Evolutionary conservation across 257 asterid genomes (phyloP), one percentile per base, ranked within the genome.

Genomic region (Solanum microdontum): DNA sequence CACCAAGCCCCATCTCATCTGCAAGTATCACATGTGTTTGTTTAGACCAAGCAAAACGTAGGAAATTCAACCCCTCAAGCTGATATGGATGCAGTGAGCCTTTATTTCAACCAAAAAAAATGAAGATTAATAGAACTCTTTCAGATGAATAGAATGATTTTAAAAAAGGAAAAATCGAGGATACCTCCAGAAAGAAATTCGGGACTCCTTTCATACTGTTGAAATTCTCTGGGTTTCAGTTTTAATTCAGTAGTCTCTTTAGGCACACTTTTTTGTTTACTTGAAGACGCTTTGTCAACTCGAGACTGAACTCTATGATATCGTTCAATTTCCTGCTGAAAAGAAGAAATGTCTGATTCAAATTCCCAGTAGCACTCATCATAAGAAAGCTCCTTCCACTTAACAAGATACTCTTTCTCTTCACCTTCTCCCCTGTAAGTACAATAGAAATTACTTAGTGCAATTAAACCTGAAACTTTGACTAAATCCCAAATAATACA

Each of bases 1-100:
- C 93, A 97, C 99, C 99, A 89, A 97, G 99, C 64, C 99, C 99
- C 99, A 97, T 97, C 92, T 97, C 99, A 93, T 97, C 99, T 15
- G 99, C 99, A 88, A 97, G 98, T 91, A 97, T 95, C 83, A 95
- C 98, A 89, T 97, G 98, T 2, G 98, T 97, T 84, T 94, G 98
- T 92, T 97, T 95, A 88, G 94, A 93, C 99, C 99, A 97, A 86
- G 99, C 89, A 94, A 94, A 97, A 33, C 98, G 98, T 88, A 97
- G 90, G 93, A 95, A 97, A 90, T 97, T 97, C 93, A 97, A 91
- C 90, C 99, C 99, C 94, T 95, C 99, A 26, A 97, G 98, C 95
- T 97, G 99, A 90, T 97, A 97, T 14, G 99, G 99, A 91, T 97
- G 98, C 90, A 97, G 90, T n/a, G 98, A 95, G 89, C 99, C 99